A percentile compares a stretch with the other conserved stretches of the same genome.
phyloP scores from a whole-genome alignment of 1,284 basidiomycete species.

The Rhodotorula mucilaginosa region DNA sequence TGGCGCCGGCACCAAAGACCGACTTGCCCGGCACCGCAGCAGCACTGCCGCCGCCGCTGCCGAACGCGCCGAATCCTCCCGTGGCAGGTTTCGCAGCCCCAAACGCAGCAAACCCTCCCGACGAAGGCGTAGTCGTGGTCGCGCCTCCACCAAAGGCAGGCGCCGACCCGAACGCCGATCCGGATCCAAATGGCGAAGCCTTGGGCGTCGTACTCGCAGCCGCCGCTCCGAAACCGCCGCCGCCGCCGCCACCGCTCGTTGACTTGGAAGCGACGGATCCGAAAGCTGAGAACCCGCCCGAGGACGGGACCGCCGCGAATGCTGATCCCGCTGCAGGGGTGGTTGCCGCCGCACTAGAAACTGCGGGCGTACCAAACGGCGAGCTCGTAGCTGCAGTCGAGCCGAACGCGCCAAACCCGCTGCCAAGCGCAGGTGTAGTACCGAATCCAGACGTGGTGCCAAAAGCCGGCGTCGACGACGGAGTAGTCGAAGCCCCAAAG shows the following conservation, averaged over 20 bases:
- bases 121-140: background rate
- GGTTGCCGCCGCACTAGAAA: background rate
- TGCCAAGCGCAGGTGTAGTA: too few relatives aligned
- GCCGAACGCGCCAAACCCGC: background rate
- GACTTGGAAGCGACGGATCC: background rate
- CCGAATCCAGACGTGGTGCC: slow-evolving; percentile 6
- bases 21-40: too few relatives aligned
- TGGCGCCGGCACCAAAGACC: too few relatives aligned
- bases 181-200: slow-evolving; percentile 4
- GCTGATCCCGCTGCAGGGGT: background rate
- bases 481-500: slow-evolving; percentile 3
- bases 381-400: background rate
- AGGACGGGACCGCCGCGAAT: slow-evolving; percentile 5
- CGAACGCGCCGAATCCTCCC: slow-evolving; percentile 7
- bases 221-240: background rate
- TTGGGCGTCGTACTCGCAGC: background rate
- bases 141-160: background rate
- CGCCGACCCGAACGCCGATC: slow-evolving; percentile 11
- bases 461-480: slow-evolving; percentile 18
- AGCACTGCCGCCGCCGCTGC: background rate
- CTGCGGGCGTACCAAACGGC: background rate
- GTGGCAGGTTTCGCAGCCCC: background rate
- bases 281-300: slow-evolving; percentile 7
- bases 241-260: background rate
- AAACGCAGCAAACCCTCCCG: background rate